Base-by-base conservation (phyloP, 2,329 filamentous ascomycete genomes). In the Xylariaceae sp. region DNA sequence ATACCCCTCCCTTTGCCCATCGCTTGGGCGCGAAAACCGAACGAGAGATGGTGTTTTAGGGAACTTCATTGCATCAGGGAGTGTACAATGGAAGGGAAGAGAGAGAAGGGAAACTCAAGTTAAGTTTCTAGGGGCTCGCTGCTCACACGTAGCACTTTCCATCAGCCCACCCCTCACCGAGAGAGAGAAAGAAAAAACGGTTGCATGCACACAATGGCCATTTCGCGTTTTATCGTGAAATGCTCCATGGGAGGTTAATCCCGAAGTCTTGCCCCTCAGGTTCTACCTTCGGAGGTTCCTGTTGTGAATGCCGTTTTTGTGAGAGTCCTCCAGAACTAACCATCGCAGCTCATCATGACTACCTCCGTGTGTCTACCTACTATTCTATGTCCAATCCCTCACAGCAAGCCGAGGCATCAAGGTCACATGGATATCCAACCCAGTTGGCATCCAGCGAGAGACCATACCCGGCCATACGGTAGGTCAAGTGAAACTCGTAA, bases 181-280 rank as follows among this genome's bases (percentile, higher is more conserved):
- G 70, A 30, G 23, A 30, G 23, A 30, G 23, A 73, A 70, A 75
- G 68, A 74, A 74, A 74, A 77, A 73, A 57, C 58, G 56, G 56
- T 75, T 73, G 65, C 69, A 75, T 76, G 75, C 78, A 85, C 79
- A 84, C 80, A 83, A 88, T 88, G 86, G 87, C 86, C 86, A 82
- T 88, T 87, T 88, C 85, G 85, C 83, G 79, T 66, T 69, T 65
- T 72, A 72, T 73, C 78, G 84, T 87, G 85, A 86, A 84, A 82
- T 87, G 85, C 75, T 87, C 85, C 85, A 87, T 88, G 85, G 84
- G 87, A 88, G 86, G 84, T 84, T 73, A 72, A 75, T 88, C 85
- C 86, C 85, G 84, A 87, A 88, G 84, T 77, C 75, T 66, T 66
- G 62, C 61, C 66, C 55, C 59, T 53, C 57, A 48, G 45, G 52